Conservation (phyloP, 2,329 filamentous ascomycete genomes). For the Sordariomycetes sp. region DNA sequence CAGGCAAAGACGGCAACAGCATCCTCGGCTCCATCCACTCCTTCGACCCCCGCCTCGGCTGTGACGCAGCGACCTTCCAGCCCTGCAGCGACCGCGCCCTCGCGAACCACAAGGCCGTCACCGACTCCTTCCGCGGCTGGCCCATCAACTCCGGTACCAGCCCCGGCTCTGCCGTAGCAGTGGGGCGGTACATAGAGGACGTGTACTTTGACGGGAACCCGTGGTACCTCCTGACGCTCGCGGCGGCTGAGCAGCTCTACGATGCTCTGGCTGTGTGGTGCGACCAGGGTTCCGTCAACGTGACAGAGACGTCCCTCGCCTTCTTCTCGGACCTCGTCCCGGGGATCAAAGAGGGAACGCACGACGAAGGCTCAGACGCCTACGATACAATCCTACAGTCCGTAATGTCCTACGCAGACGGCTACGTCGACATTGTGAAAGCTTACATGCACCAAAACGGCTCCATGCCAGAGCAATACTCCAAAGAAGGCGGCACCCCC, state of each 20-base stretch:
- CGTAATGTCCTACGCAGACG: conserved; percentile 43
- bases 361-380: conserved; percentile 28
- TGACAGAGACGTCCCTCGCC: conserved; percentile 49
- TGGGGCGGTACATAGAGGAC: conserved; percentile 61
- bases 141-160: conserved; percentile 52
- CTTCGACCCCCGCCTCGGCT: conserved; percentile 54
- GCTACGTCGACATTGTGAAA: conserved; percentile 47
- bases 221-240: conserved; percentile 67
- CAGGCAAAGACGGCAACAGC: conserved; percentile 60
- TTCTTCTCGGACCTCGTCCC: conserved; percentile 60
- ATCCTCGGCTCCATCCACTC: conserved; percentile 52
- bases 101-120: conserved; percentile 63
- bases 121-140: conserved; percentile 65
- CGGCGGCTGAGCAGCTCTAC: conserved; percentile 70
- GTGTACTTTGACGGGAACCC: conserved; percentile 67
- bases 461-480: conserved; percentile 55
- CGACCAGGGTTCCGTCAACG: conserved; percentile 43
- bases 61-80: conserved; percentile 62
- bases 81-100: conserved; percentile 59
- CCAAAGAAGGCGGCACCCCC: conserved; percentile 34
- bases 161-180: conserved; percentile 42
- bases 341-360: conserved; percentile 47
- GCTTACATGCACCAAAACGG: conserved; percentile 50
- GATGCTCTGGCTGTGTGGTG: conserved; percentile 64
- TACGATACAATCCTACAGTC: conserved; percentile 45